Percentiles rank a stretch among this genome's conserved stretches.
phyloP scores from a whole-genome alignment of 345 rosid species.

The Camelina hispida region DNA sequence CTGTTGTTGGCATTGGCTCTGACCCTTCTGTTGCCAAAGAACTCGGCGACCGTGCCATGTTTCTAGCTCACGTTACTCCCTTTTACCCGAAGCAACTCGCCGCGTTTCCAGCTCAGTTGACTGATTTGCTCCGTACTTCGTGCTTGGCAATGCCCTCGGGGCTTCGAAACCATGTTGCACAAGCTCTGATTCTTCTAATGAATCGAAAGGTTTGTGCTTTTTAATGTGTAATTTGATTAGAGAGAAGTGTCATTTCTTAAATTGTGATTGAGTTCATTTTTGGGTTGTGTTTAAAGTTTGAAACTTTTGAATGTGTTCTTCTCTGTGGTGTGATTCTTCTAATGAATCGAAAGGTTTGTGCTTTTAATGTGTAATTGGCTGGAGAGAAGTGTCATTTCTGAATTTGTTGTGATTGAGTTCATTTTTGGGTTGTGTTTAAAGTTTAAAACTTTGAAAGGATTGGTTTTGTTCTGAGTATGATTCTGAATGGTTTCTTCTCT shows the following conservation, averaged over 20 bases:
- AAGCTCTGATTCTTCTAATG: constrained; percentile 75
- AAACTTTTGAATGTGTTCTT: too few relatives aligned
- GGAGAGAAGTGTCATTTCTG: not conserved
- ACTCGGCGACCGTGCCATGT: constrained; percentile 77
- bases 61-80: constrained; percentile 82
- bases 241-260: not conserved
- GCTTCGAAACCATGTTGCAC: constrained; percentile 70
- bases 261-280: not conserved
- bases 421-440: not conserved
- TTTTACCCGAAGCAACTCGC: constrained; percentile 74
- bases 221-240: not conserved
- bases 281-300: not conserved
- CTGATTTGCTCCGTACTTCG: constrained; percentile 70
- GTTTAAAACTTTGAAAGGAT: not conserved
- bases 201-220: constrained; percentile 62
- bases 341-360: constrained; percentile 64
- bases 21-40: constrained; percentile 78
- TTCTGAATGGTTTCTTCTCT: constrained; percentile 2
- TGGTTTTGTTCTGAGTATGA: constrained; percentile 13
- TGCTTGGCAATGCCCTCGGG: constrained; percentile 76
- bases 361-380: not conserved
- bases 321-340: constrained; percentile 55
- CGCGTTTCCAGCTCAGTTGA: constrained; percentile 65
- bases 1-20: constrained; percentile 64
- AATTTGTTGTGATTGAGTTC: not conserved